Evolutionary conservation across 2,329 filamentous ascomycete genomes (phyloP).

Genomic region (Hymenoscyphus fraxineus): DNA sequence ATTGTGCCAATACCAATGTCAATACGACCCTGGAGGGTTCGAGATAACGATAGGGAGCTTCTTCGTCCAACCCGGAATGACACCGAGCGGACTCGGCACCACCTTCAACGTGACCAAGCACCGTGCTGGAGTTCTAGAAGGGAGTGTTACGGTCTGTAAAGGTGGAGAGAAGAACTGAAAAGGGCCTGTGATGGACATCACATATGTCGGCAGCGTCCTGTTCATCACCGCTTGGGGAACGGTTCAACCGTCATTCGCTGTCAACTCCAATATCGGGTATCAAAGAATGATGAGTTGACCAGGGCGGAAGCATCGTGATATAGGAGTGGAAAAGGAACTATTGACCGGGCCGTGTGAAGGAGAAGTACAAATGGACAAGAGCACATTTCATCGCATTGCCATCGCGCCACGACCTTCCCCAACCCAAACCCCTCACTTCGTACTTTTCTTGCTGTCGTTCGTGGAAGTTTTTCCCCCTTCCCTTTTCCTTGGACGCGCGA

Average conservation of each 20-base stretch:
- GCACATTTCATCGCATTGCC: slow-evolving; percentile 14
- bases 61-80: not conserved
- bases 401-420: slow-evolving; percentile 21
- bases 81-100: slow-evolving; percentile 6
- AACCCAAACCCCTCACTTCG: slow-evolving; percentile 28
- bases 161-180: not conserved
- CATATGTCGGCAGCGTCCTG: slow-evolving; percentile 5
- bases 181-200: slow-evolving; percentile 13
- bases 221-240: not conserved
- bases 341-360: slow-evolving; percentile 14
- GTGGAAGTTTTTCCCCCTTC: not conserved
- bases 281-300: not conserved
- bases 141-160: slow-evolving; percentile 5
- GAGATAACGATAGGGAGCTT: slow-evolving; percentile 23
- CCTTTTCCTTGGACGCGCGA: not conserved
- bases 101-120: slow-evolving; percentile 5
- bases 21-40: slow-evolving; percentile 7
- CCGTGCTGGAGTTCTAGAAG: not conserved
- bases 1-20: not conserved
- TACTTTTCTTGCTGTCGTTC: slow-evolving; percentile 12
- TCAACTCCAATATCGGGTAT: not conserved
- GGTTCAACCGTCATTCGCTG: not conserved
- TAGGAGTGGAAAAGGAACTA: slow-evolving; percentile 13
- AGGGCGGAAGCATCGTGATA: slow-evolving; percentile 6
- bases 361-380: slow-evolving; percentile 1